These are phyloP conservation scores for Neurospora sp. DNA, from an alignment of 495 filamentous ascomycete genomes.

Conservation along the genomic window DNA sequence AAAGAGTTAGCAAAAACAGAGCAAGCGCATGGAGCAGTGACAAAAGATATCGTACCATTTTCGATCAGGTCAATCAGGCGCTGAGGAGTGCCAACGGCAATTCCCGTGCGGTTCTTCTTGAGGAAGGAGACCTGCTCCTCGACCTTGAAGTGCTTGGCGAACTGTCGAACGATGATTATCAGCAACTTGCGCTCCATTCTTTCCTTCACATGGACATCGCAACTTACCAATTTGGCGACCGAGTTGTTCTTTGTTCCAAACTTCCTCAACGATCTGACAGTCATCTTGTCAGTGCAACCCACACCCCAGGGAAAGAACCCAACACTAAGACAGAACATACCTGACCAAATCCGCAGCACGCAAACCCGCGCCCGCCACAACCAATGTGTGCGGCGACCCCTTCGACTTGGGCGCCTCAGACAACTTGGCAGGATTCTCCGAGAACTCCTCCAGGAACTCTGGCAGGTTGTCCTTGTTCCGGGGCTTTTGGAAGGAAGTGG, in stretches of 20 bases:
- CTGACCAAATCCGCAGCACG: conserved; percentile 71
- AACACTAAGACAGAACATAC: conserved; percentile 24
- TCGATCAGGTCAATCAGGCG: conserved; percentile 73
- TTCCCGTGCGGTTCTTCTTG: conserved; percentile 57
- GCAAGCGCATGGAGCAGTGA: background rate
- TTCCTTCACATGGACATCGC: background rate
- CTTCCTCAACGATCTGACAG: conserved; percentile 52
- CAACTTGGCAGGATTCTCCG: conserved; percentile 43
- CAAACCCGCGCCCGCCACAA: conserved; percentile 68
- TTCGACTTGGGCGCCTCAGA: conserved; percentile 52
- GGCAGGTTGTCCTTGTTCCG: conserved; percentile 62
- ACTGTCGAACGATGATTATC: conserved; percentile 25
- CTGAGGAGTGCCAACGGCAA: conserved; percentile 82
- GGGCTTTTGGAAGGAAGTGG: conserved; percentile 54
- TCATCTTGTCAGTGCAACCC: conserved; percentile 1
- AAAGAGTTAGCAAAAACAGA: conserved; percentile 10
- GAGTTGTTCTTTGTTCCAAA: conserved; percentile 67
- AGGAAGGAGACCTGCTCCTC: conserved; percentile 74
- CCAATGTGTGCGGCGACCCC: conserved; percentile 78
- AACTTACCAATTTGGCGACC: conserved; percentile 65
- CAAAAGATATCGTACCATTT: conserved; percentile 43
- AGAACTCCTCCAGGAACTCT: conserved; percentile 60
- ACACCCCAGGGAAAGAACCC: background rate
- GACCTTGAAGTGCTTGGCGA: conserved; percentile 96
- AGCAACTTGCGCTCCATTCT: background rate